These are phyloP conservation scores for Holtermannia corniformis DNA, from an alignment of 768 basidiomycete species.

Conservation along the genomic window DNA sequence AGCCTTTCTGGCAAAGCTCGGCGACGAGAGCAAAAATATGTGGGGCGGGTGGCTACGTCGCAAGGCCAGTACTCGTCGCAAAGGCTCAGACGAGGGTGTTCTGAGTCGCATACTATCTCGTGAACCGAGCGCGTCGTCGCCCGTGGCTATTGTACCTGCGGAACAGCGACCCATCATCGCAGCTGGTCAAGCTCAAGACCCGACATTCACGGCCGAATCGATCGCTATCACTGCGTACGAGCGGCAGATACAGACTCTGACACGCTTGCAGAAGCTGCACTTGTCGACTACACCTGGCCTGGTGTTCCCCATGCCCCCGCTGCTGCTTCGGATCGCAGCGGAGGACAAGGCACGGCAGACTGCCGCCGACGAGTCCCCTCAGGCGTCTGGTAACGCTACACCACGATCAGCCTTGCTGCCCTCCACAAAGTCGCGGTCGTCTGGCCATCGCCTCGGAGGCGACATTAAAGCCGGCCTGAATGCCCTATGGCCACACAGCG, in stretches of 20 bases:
- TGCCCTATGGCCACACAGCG: constrained; percentile 10
- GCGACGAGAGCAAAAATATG: background rate
- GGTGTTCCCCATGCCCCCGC: constrained; percentile 24
- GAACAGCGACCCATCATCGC: background rate
- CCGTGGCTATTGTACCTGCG: background rate
- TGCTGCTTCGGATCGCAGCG: constrained; percentile 18
- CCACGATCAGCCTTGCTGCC: background rate
- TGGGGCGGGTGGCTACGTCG: background rate
- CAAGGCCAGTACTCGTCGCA: background rate
- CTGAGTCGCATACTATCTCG: background rate
- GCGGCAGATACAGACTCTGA: constrained; percentile 13
- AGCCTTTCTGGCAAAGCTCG: background rate
- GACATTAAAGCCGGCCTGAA: constrained; percentile 29
- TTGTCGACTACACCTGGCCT: constrained; percentile 26
- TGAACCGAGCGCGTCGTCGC: background rate
- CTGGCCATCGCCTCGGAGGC: constrained; percentile 24
- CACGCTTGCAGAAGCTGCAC: constrained; percentile 10
- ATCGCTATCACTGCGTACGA: constrained; percentile 3
- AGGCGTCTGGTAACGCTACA: background rate
- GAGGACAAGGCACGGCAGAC: constrained; percentile 7
- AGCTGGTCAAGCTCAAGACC: background rate
- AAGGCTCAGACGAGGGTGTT: background rate
- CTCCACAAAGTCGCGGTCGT: background rate
- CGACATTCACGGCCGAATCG: background rate
- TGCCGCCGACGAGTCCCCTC: background rate